These are phyloP conservation scores for Podila verticillata DNA, from an alignment of 192 early-diverging fungal species.

Conservation along the genomic window DNA sequence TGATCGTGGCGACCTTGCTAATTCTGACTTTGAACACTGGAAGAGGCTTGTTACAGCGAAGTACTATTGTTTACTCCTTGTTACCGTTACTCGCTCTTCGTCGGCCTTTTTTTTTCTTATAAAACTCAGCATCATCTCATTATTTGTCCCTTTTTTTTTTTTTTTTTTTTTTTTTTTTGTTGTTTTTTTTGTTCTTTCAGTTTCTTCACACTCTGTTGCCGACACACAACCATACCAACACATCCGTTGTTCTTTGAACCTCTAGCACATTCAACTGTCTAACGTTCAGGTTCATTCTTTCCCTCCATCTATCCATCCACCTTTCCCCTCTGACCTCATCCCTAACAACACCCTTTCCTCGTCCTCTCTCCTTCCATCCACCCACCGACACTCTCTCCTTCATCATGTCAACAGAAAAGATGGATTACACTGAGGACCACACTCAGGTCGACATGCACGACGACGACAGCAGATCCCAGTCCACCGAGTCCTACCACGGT, in stretches of 20 bases:
- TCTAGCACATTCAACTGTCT: too few relatives aligned
- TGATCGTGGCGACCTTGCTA: too few relatives aligned
- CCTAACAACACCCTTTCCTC: background rate
- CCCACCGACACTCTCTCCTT: background rate
- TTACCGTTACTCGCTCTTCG: too few relatives aligned
- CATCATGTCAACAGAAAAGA: background rate
- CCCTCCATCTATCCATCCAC: background rate
- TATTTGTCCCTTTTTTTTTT: too few relatives aligned
- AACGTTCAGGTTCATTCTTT: background rate
- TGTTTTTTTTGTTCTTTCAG: background rate
- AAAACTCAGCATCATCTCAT: too few relatives aligned
- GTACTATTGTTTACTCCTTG: too few relatives aligned
- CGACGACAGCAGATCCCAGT: background rate
- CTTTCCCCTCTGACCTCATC: background rate
- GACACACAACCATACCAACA: background rate
- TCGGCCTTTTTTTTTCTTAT: too few relatives aligned
- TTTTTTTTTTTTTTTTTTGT: conserved; percentile 3
- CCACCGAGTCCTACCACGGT: conserved; percentile 1
- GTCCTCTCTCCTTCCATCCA: background rate
- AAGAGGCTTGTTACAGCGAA: too few relatives aligned
- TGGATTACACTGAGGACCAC: background rate
- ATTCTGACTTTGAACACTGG: too few relatives aligned
- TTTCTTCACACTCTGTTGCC: conserved; percentile 8
- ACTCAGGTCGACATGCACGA: background rate
- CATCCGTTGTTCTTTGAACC: background rate